phyloP scores from a whole-genome alignment of 495 filamentous ascomycete genomes.

The Glarea lozoyensis region DNA sequence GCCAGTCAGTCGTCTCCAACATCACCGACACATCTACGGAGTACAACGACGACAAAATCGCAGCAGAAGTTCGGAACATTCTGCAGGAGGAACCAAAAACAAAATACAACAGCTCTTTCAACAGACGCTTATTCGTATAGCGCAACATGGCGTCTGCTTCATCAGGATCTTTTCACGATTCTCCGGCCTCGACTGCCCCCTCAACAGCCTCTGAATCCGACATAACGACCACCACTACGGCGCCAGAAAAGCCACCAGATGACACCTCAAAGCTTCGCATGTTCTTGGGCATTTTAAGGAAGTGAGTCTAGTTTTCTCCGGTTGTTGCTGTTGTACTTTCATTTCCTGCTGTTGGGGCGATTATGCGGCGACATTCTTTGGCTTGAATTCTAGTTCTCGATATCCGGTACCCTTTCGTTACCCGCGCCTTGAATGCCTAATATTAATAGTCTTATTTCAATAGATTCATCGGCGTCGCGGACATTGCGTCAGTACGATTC shows the following conservation, averaged over 20 bases:
- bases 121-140: no score
- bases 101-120: no score
- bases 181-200: slow-evolving; percentile 23
- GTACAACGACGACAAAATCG: no score
- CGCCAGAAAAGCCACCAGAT: slow-evolving; percentile 59
- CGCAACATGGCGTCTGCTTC: slow-evolving; percentile 18
- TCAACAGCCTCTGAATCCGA: slow-evolving; percentile 13
- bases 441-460: neutral
- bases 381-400: no score
- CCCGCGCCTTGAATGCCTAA: neutral
- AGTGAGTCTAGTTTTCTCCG: slow-evolving; percentile 40
- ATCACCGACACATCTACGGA: no score
- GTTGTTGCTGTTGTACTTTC: neutral
- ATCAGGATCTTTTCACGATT: slow-evolving; percentile 12
- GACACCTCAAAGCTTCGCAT: slow-evolving; percentile 78
- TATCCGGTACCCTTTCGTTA: no score
- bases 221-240: neutral
- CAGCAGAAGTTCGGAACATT: no score
- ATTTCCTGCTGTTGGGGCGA: neutral
- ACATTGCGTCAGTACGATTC: slow-evolving; percentile 92
- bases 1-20: no score
- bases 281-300: slow-evolving; percentile 73
- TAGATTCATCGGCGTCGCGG: slow-evolving; percentile 62
- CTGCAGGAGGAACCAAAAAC: no score
- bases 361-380: no score